Base-by-base conservation (phyloP, 2,329 filamentous ascomycete species). In the Colletotrichum karsti region DNA sequence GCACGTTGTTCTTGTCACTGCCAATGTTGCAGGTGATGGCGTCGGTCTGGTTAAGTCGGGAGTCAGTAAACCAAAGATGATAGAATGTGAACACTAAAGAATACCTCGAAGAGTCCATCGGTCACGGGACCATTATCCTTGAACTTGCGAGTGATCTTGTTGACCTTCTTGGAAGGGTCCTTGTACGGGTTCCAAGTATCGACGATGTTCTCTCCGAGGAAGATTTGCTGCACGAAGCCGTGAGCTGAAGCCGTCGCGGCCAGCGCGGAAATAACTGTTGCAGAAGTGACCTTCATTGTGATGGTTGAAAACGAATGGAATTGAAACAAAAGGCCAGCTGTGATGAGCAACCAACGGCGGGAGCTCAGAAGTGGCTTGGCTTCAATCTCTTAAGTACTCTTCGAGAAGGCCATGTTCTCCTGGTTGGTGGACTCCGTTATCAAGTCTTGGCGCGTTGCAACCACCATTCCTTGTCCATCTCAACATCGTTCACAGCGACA, bases 1-100 rank as follows among this genome's bases (percentile, higher is more conserved):
- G 76, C 2, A 69, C 75, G 5, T 78, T 80, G 35, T 74, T 78
- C 67, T 74, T 80, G 77, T 85, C 82, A 70, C 83, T 86, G 72
- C 80, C 81, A 61, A 86, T 84, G 57, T 85, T 74, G 59, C 73
- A 74, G 44, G 73, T 74, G 30, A 73, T 73, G n/a, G 72, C 73
- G 50, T 74, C 73, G 39, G 73, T 73, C 73, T 74, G 56, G 13
- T 10, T 28, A 9, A n/a, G 10, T 35, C 24, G 30, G 4, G 10
- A 60, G 62, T 65, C 8, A 60, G 55, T 13, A 20, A n/a, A n/a
- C n/a, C n/a, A n/a, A n/a, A n/a, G 6, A 9, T 50, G 24, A 13
- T 18, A n/a, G n/a, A n/a, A n/a, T n/a, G n/a, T n/a, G n/a, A n/a
- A n/a, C n/a, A n/a, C n/a, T n/a, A 7, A 18, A 18, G n/a, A 18